Percentiles rank a stretch among this genome's conserved stretches.
These are phyloP conservation scores for Corylus avellana DNA, from an alignment of 306 rosid genomes.

Conservation along the genomic window DNA sequence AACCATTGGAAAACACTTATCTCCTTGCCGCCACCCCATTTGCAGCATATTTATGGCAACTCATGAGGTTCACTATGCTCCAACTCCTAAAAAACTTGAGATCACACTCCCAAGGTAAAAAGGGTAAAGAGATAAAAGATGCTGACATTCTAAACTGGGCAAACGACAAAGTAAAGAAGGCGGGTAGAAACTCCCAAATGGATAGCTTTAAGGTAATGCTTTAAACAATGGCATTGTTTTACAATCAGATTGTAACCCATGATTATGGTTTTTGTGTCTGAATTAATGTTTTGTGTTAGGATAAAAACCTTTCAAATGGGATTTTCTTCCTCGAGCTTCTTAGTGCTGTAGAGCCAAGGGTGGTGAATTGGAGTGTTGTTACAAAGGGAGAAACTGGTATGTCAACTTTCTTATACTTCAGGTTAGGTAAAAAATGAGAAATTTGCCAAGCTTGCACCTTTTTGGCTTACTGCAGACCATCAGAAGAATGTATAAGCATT, in stretches of 20 bases:
- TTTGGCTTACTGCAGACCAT: conserved; percentile 7
- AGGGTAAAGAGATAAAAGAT: conserved; percentile 85
- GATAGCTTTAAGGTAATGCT: conserved; percentile 91
- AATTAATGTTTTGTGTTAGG: conserved; percentile 49
- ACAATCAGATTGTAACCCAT: conserved; percentile 6
- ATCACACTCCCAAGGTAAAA: conserved; percentile 83
- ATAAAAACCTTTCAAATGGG: conserved; percentile 84
- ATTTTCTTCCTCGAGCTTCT: conserved; percentile 96
- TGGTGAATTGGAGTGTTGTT: conserved; percentile 95
- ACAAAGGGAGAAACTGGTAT: conserved; percentile 94
- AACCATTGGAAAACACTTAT: background rate
- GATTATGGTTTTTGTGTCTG: conserved; percentile 16
- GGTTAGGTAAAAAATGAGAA: conserved; percentile 13
- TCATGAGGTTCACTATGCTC: conserved; percentile 94
- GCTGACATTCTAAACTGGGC: conserved; percentile 93
- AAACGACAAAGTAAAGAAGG: conserved; percentile 80
- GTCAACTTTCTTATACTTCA: conserved; percentile 22
- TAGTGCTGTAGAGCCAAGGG: conserved; percentile 94
- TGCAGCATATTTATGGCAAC: conserved; percentile 94
- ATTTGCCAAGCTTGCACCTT: conserved; percentile 21
- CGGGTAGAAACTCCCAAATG: conserved; percentile 75
- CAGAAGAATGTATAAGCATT: conserved; percentile 16
- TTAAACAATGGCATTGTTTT: conserved; percentile 3
- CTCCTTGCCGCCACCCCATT: conserved; percentile 15
- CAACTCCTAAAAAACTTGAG: conserved; percentile 93